Evolutionary conservation across 441 rosid species (phyloP).

Genomic region (Populus tomentosa): DNA sequence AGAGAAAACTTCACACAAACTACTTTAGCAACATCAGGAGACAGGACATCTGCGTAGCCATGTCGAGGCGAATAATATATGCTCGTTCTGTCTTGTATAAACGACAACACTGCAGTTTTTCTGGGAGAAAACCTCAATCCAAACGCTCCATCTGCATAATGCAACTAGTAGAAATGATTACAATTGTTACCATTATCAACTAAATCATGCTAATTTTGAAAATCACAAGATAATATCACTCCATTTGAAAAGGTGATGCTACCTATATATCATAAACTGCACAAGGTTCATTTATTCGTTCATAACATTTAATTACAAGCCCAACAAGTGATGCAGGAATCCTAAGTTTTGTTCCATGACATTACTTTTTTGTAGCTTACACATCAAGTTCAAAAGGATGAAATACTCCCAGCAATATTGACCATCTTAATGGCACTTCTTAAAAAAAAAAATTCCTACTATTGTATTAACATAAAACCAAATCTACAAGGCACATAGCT

Average conservation of each 20-base stretch:
- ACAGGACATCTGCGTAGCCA: slow-evolving; percentile 1
- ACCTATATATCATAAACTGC: neutral
- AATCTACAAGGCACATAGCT: too few relatives aligned
- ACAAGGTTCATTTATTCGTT: neutral
- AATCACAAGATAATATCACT: neutral
- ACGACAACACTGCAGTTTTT: slow-evolving; percentile 15
- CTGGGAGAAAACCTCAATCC: slow-evolving; percentile 39
- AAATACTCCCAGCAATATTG: neutral
- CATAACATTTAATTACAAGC: neutral
- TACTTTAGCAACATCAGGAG: neutral
- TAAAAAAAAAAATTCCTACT: neutral
- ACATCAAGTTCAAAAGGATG: neutral
- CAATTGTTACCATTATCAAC: neutral
- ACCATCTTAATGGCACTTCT: neutral
- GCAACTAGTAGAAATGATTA: neutral
- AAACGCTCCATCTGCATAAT: slow-evolving; percentile 76
- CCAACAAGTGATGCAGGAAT: neutral
- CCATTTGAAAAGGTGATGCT: neutral
- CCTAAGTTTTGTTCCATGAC: neutral
- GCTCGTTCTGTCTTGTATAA: neutral
- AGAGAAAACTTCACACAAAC: neutral
- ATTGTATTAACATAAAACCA: neutral
- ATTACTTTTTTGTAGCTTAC: neutral
- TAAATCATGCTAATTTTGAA: neutral
- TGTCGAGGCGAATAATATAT: neutral